Conservation (phyloP, 352 stramenopile species). For the Phytophthora macrochlamydospora region DNA sequence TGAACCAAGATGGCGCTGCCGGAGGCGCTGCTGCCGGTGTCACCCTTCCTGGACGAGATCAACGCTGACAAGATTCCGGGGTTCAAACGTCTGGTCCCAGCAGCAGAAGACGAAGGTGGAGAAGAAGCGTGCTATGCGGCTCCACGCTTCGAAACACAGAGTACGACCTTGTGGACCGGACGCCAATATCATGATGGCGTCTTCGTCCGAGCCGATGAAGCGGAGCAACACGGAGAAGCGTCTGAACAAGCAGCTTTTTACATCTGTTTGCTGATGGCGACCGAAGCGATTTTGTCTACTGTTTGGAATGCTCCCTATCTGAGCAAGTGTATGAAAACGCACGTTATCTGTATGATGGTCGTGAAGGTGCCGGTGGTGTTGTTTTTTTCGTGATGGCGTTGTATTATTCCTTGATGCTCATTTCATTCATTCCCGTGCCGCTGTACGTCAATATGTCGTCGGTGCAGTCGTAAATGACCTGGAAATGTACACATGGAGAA, state of each 20-base stretch:
- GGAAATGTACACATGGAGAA: conserved; percentile 93
- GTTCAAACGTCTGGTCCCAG: too few relatives aligned
- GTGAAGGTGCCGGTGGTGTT: conserved; percentile 63
- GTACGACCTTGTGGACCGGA: conserved; percentile 88
- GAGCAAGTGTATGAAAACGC: conserved; percentile 37
- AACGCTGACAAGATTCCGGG: too few relatives aligned
- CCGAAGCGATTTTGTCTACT: conserved; percentile 60
- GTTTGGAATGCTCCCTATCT: conserved; percentile 78
- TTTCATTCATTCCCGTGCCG: conserved; percentile 95
- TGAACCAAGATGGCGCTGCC: too few relatives aligned
- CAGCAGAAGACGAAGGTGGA: too few relatives aligned
- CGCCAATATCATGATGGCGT: conserved; percentile 92
- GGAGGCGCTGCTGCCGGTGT: conserved; percentile 15
- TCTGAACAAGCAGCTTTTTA: conserved; percentile 86
- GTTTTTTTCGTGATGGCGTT: conserved; percentile 90
- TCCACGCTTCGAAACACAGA: conserved; percentile 92
- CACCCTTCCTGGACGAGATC: too few relatives aligned
- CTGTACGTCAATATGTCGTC: conserved; percentile 95
- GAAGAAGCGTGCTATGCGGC: conserved; percentile 67
- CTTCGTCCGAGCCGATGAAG: conserved; percentile 76
- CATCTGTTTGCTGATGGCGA: conserved; percentile 83
- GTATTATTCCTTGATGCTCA: conserved; percentile 94
- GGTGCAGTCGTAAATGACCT: conserved; percentile 90
- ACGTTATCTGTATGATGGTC: conserved; percentile 79
- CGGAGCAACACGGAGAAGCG: conserved; percentile 89